phyloP scores from a whole-genome alignment of 1,139 yeast genomes.

The Candida sp. region DNA sequence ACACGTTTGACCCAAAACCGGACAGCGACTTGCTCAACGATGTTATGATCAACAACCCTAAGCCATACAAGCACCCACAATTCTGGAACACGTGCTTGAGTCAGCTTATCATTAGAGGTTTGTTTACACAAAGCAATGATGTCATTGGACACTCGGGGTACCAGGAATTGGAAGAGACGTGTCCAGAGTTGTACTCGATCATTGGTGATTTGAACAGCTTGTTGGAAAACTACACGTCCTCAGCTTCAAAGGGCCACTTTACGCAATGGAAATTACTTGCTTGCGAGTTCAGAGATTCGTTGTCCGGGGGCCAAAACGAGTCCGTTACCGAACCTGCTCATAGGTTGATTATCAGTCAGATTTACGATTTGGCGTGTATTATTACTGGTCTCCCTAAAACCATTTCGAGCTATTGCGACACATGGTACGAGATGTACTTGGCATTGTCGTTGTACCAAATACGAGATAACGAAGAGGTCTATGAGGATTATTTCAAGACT shows the following conservation, averaged over 20 bases:
- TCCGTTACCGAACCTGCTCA: slow-evolving; percentile 22
- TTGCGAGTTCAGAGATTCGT: slow-evolving; percentile 53
- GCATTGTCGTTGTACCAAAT: slow-evolving; percentile 69
- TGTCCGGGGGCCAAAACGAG: slow-evolving; percentile 24
- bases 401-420: slow-evolving; percentile 49
- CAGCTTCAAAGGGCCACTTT: slow-evolving; percentile 48
- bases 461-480: slow-evolving; percentile 40
- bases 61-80: slow-evolving; percentile 55
- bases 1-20: slow-evolving; percentile 67
- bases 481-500: slow-evolving; percentile 34
- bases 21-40: slow-evolving; percentile 49
- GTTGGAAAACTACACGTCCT: slow-evolving; percentile 42
- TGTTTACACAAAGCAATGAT: slow-evolving; percentile 56
- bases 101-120: slow-evolving; percentile 65
- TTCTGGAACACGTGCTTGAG: slow-evolving; percentile 69
- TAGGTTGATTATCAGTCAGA: slow-evolving; percentile 37
- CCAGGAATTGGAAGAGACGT: slow-evolving; percentile 34
- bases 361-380: slow-evolving; percentile 46
- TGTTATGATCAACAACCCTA: slow-evolving; percentile 44
- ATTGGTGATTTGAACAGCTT: slow-evolving; percentile 52
- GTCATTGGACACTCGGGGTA: slow-evolving; percentile 48
- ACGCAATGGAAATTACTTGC: slow-evolving; percentile 54
- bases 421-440: slow-evolving; percentile 77
- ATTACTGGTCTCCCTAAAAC: slow-evolving; percentile 59
- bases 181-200: slow-evolving; percentile 36